Conservation (phyloP, 108 stramenopile genomes). For the Cyclostephanos tholiformis region DNA sequence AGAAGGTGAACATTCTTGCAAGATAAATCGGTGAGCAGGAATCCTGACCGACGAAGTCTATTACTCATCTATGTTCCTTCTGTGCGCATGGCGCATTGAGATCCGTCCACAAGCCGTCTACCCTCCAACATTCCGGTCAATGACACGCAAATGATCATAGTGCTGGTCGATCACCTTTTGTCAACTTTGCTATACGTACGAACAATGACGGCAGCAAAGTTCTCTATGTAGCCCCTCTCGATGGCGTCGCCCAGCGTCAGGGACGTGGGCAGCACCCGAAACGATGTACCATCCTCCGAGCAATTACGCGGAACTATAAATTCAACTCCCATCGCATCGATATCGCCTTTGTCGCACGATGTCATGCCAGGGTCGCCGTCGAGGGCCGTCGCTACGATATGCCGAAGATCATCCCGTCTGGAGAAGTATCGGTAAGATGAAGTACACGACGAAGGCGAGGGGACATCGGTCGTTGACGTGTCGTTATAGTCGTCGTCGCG, state of each 20-base stretch:
- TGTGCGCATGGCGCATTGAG: too few relatives aligned
- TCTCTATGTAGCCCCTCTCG: constrained; percentile 36
- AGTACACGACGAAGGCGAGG: not conserved
- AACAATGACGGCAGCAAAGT: constrained; percentile 55
- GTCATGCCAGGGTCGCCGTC: not conserved
- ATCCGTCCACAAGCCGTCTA: too few relatives aligned
- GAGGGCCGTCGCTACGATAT: not conserved
- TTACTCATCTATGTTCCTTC: too few relatives aligned
- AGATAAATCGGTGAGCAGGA: too few relatives aligned
- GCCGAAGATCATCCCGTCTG: constrained; percentile 41
- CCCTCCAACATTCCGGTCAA: too few relatives aligned
- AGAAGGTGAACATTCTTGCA: too few relatives aligned
- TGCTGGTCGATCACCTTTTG: not conserved
- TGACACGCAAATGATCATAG: too few relatives aligned
- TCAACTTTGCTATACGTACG: not conserved
- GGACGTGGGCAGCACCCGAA: constrained; percentile 7
- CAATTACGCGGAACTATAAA: constrained; percentile 34
- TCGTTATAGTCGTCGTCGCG: constrained; percentile 16
- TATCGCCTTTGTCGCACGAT: not conserved
- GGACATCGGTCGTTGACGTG: not conserved
- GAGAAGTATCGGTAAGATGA: constrained; percentile 44
- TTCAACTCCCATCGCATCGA: constrained; percentile 18
- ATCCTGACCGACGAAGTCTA: too few relatives aligned
- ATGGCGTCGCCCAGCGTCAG: constrained; percentile 42
- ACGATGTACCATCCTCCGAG: not conserved